Percentiles rank a stretch among this genome's conserved stretches.
Evolutionary conservation across 2,329 filamentous ascomycete genomes (phyloP).

Genomic region (Penicillium sp.): DNA sequence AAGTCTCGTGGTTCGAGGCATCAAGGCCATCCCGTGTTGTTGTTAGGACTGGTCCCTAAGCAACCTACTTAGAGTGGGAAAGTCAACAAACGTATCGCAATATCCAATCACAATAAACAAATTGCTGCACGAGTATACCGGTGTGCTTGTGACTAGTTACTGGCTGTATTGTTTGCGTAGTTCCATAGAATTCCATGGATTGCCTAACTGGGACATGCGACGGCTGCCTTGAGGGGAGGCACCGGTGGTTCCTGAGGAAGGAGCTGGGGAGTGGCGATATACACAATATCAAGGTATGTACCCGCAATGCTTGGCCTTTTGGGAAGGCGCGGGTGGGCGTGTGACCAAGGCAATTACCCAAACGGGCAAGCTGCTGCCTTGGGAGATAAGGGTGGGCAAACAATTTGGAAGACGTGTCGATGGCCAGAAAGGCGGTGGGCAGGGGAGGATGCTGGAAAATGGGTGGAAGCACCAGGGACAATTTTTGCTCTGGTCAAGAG

Average conservation of each 20-base stretch:
- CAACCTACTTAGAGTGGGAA: too few relatives aligned
- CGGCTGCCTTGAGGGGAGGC: background rate
- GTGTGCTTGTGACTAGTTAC: background rate
- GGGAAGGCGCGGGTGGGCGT: background rate
- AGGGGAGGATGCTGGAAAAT: background rate
- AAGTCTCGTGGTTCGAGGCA: background rate
- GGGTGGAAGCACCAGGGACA: background rate
- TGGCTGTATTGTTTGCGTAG: background rate
- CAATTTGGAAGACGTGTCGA: background rate
- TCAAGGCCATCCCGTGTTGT: background rate
- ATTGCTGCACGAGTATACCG: background rate
- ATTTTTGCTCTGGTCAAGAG: background rate
- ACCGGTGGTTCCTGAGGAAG: background rate
- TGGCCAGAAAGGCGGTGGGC: background rate
- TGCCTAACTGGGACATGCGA: background rate
- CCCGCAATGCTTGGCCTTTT: background rate
- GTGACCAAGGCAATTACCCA: background rate
- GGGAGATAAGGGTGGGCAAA: background rate
- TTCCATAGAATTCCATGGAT: background rate
- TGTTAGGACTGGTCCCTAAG: background rate
- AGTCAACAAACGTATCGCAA: background rate
- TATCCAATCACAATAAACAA: background rate
- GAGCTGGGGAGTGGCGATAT: background rate
- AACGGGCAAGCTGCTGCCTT: background rate
- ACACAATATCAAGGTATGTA: background rate